These are phyloP conservation scores for Mortierella polycephala DNA, from an alignment of 371 early-diverging fungal species.

Conservation along the genomic window DNA sequence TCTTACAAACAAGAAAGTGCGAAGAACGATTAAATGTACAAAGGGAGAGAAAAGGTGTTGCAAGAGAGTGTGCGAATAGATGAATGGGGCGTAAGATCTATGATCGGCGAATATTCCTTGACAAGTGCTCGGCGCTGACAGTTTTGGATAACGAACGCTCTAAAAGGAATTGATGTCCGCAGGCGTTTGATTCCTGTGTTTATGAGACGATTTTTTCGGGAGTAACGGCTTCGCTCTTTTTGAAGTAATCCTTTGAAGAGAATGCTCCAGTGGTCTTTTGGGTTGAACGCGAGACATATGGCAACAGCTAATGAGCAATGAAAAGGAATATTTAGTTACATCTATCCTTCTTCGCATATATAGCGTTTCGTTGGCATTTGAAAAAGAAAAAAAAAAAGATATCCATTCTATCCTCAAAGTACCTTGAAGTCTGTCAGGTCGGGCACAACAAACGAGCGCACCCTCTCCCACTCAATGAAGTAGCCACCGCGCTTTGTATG, in stretches of 20 bases:
- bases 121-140: no score
- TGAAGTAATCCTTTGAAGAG: slow-evolving; percentile 53
- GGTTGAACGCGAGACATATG: slow-evolving; percentile 72
- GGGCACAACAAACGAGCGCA: slow-evolving; percentile 85
- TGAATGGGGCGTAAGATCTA: no score
- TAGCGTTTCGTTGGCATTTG: neutral
- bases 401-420: slow-evolving; percentile 12
- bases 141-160: no score
- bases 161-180: no score
- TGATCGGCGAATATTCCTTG: no score
- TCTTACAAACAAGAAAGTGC: neutral
- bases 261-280: slow-evolving; percentile 63
- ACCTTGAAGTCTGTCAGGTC: slow-evolving; percentile 79
- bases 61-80: no score
- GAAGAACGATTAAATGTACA: neutral
- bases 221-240: slow-evolving; percentile 20
- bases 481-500: slow-evolving; percentile 84
- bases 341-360: neutral
- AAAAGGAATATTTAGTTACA: neutral
- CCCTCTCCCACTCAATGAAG: slow-evolving; percentile 76
- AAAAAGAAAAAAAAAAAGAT: neutral
- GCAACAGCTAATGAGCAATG: slow-evolving; percentile 62
- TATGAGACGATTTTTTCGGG: slow-evolving; percentile 35
- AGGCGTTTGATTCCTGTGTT: neutral
- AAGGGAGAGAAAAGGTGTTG: neutral